Percentiles rank a stretch among this genome's conserved stretches.
Conservation (phyloP, 371 early-diverging fungal genomes). For the Mucor irregularis region DNA sequence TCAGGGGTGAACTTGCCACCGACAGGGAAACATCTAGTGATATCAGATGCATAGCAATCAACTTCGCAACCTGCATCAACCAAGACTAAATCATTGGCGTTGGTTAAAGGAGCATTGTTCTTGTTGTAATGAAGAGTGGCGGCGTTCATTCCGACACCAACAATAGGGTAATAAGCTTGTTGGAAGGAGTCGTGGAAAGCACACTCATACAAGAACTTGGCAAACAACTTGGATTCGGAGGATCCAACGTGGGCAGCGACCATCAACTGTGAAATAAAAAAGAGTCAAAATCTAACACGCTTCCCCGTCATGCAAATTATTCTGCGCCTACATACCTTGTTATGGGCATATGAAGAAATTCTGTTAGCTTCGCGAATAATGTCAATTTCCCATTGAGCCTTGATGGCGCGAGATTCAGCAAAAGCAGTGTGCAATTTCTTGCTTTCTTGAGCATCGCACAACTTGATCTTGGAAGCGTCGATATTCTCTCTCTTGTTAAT, state of each 20-base stretch:
- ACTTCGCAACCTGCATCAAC: slow-evolving; percentile 90
- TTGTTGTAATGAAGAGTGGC: slow-evolving; percentile 84
- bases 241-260: slow-evolving; percentile 58
- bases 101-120: slow-evolving; percentile 59
- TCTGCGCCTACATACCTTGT: no score
- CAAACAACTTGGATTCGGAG: slow-evolving; percentile 74
- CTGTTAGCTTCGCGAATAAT: slow-evolving; percentile 75
- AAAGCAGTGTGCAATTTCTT: slow-evolving; percentile 59
- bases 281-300: not conserved
- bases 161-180: slow-evolving; percentile 88
- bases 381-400: slow-evolving; percentile 75
- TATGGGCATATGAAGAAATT: slow-evolving; percentile 80
- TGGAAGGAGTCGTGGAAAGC: slow-evolving; percentile 68
- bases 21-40: slow-evolving; percentile 89
- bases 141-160: slow-evolving; percentile 78
- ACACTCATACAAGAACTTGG: slow-evolving; percentile 76
- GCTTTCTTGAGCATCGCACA: slow-evolving; percentile 26
- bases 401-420: slow-evolving; percentile 77
- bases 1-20: slow-evolving; percentile 78
- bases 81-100: slow-evolving; percentile 59
- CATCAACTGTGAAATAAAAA: slow-evolving; percentile 56
- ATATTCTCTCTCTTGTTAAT: slow-evolving; percentile 13
- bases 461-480: slow-evolving; percentile 9
- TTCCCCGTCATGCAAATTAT: no score
- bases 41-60: slow-evolving; percentile 84